Base-by-base conservation (phyloP, 2,329 filamentous ascomycete species). In the Ophiocordyceps sinensis region DNA sequence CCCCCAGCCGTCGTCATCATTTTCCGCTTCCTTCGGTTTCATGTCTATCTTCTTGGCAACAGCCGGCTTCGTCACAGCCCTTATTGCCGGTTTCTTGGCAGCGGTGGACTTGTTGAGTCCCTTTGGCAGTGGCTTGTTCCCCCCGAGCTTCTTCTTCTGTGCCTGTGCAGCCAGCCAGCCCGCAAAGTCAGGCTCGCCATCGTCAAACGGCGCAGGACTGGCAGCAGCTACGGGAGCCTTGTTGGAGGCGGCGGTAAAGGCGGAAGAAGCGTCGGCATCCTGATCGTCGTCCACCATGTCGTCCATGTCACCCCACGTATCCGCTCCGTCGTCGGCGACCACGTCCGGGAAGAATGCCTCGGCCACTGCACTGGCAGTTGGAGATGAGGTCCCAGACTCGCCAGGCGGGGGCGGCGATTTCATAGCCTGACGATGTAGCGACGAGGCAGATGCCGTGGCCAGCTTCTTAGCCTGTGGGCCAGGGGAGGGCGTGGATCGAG, bases 161-260 rank as follows among this genome's bases (percentile, higher is more conserved):
- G 82, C 77, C 57, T 95, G 86, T 12, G 88, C 87, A 12, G 85
- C 87, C 19, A 96, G 62, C 88, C 91, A 96, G 5, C 87, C 88
- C 5, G 87, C 89, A 60, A 98, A 96, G 59, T 96, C 91, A 0
- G 89, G 89, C 58, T 98, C 89, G 23, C 83, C 79, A 50, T 94
- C 87, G 44, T 89, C 85, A 48, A 82, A 89, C 0, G 80, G 71
- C 7, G 71, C 63, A 28, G 61, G 52, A 6, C 56, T 57, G 8
- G 53, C 54, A 34, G 55, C 49, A 15, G 58, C 52, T 14, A 13
- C 17, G 11, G 63, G 50, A 28, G 66, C 52, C 38, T 57, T 56
- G 3, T 44, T 44, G 19, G 44, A 40, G 12, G 43, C 43, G n/a
- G 46, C 45, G 5, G 52, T 43, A 2, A 52, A 39, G 8, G 17